Conservation (phyloP, 306 rosid species). For the Gynostemma pentaphyllum region DNA sequence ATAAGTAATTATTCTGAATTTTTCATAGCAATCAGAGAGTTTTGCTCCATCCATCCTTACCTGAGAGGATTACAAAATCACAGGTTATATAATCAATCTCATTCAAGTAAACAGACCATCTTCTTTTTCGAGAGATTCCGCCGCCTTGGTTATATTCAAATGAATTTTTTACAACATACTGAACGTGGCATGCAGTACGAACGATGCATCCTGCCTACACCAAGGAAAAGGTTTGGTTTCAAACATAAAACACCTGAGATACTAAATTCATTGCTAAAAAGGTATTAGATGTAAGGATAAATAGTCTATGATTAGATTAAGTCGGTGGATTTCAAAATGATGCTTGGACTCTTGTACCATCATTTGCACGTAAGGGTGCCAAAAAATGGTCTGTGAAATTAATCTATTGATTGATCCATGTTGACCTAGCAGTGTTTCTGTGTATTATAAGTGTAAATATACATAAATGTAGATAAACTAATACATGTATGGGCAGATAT, state of each 20-base stretch:
- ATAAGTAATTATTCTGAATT: not conserved
- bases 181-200: conserved; percentile 16
- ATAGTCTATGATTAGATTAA: not conserved
- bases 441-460: too few relatives aligned
- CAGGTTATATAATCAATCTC: conserved; percentile 21
- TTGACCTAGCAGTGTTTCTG: not conserved
- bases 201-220: conserved; percentile 21
- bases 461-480: too few relatives aligned
- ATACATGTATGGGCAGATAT: too few relatives aligned
- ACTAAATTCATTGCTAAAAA: not conserved
- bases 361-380: too few relatives aligned
- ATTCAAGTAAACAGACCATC: conserved; percentile 28
- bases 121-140: conserved; percentile 9
- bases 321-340: not conserved
- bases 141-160: conserved; percentile 7
- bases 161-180: conserved; percentile 15
- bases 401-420: not conserved
- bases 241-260: not conserved
- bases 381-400: too few relatives aligned
- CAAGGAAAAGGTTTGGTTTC: not conserved
- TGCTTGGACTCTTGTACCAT: too few relatives aligned
- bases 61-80: conserved; percentile 28
- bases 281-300: not conserved
- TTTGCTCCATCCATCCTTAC: conserved; percentile 11
- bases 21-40: not conserved